Conservation (phyloP, 371 early-diverging fungal species). For the Mucor piriformis region DNA sequence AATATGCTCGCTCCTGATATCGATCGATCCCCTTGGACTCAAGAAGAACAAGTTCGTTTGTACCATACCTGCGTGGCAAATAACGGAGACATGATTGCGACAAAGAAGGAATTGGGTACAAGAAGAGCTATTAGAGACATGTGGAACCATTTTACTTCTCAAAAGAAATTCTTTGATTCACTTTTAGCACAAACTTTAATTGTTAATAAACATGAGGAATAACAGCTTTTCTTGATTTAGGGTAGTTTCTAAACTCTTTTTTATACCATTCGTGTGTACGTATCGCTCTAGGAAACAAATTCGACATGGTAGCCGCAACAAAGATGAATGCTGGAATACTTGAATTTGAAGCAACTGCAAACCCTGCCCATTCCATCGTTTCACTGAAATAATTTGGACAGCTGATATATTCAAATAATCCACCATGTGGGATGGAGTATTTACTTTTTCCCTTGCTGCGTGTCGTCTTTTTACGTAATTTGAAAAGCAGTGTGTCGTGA, state of each 20-base stretch:
- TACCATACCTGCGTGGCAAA: constrained; percentile 16
- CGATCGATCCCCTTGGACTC: constrained; percentile 46
- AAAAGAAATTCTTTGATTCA: background rate
- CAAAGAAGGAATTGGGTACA: constrained; percentile 22
- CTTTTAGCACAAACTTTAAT: no score
- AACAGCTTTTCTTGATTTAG: constrained; percentile 55
- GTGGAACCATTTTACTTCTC: constrained; percentile 33
- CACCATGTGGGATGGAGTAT: constrained; percentile 63
- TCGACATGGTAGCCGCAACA: constrained; percentile 51
- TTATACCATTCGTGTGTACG: constrained; percentile 65
- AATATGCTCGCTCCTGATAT: constrained; percentile 29
- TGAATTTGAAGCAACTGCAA: constrained; percentile 48
- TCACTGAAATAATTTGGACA: constrained; percentile 73
- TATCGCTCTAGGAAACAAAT: constrained; percentile 64
- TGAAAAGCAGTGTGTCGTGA: constrained; percentile 57
- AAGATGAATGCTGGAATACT: constrained; percentile 60
- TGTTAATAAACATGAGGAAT: constrained; percentile 55
- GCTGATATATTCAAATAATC: constrained; percentile 57
- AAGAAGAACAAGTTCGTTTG: constrained; percentile 25
- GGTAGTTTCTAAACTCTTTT: constrained; percentile 53
- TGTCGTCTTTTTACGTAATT: constrained; percentile 29
- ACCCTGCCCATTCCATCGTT: constrained; percentile 68
- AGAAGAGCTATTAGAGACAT: constrained; percentile 39
- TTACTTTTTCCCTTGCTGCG: constrained; percentile 3
- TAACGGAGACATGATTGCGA: constrained; percentile 26